phyloP scores from a whole-genome alignment of 1,139 yeast species.

The Waltiozyma sp. region DNA sequence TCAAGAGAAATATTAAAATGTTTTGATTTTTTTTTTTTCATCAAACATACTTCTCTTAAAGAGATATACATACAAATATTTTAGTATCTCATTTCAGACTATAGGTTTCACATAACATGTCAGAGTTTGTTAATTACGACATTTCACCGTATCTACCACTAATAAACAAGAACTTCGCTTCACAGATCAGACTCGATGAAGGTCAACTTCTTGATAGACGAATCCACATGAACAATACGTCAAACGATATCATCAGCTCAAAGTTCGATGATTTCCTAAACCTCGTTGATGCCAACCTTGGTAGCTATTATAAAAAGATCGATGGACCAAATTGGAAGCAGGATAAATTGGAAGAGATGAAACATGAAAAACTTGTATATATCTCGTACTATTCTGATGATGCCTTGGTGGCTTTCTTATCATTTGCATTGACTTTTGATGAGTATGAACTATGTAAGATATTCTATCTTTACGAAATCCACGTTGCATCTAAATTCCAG shows the following conservation, averaged over 20 bases:
- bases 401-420: slow-evolving; percentile 29
- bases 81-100: too few species aligned
- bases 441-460: slow-evolving; percentile 18
- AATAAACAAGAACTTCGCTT: not conserved
- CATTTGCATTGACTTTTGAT: slow-evolving; percentile 30
- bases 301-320: slow-evolving; percentile 14
- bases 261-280: not conserved
- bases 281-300: slow-evolving; percentile 5
- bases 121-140: not conserved
- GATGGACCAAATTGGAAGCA: slow-evolving; percentile 35
- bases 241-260: not conserved
- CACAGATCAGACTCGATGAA: not conserved
- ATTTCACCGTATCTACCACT: not conserved
- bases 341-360: slow-evolving; percentile 35
- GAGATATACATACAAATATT: too few species aligned
- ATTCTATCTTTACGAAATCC: slow-evolving; percentile 46
- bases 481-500: slow-evolving; percentile 23
- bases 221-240: not conserved
- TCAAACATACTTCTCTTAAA: too few species aligned
- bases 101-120: not conserved
- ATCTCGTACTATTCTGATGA: slow-evolving; percentile 20
- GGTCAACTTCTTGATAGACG: not conserved
- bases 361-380: slow-evolving; percentile 33
- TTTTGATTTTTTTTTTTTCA: too few species aligned
- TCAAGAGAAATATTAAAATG: too few species aligned